Evolutionary conservation across 208 protist species (phyloP).

Genomic region (Angomonas deanei): DNA sequence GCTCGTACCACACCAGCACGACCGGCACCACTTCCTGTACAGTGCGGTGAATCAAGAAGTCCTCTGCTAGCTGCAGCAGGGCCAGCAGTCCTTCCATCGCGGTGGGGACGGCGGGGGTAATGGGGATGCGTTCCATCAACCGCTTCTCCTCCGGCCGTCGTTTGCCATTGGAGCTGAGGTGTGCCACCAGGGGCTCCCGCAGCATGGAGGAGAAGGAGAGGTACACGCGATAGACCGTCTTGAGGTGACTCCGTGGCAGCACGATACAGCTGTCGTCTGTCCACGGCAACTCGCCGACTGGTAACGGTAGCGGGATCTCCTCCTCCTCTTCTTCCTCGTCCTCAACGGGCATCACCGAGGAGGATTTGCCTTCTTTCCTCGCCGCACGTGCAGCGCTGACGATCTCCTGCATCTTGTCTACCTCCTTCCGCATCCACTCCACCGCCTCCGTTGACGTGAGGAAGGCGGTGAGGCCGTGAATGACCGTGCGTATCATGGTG

Average conservation of each 20-base stretch:
- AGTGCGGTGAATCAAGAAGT: constrained; percentile 69
- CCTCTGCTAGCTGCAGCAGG: constrained; percentile 40
- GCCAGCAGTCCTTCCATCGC: constrained; percentile 44
- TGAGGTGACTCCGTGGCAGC: constrained; percentile 70
- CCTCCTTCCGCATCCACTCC: constrained; percentile 28
- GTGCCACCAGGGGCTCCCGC: constrained; percentile 57
- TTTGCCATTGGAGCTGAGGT: constrained; percentile 18
- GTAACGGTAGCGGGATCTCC: not conserved
- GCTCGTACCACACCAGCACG: constrained; percentile 72
- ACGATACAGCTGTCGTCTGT: constrained; percentile 17
- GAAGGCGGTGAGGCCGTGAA: constrained; percentile 63
- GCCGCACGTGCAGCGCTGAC: constrained; percentile 14
- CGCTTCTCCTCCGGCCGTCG: constrained; percentile 30
- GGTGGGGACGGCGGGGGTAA: constrained; percentile 47
- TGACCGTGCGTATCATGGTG: constrained; percentile 38
- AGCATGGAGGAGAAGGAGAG: constrained; percentile 67
- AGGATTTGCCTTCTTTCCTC: not conserved
- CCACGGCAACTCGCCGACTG: not conserved
- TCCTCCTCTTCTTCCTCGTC: constrained; percentile 14
- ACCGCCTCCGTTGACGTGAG: constrained; percentile 50
- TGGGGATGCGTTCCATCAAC: constrained; percentile 37
- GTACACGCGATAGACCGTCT: constrained; percentile 77
- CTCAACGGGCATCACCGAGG: not conserved
- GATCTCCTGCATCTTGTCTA: constrained; percentile 13
- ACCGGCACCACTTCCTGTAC: constrained; percentile 74